Evolutionary conservation across 2,329 filamentous ascomycete species (phyloP).

Genomic region (Gnomoniopsis sp.): DNA sequence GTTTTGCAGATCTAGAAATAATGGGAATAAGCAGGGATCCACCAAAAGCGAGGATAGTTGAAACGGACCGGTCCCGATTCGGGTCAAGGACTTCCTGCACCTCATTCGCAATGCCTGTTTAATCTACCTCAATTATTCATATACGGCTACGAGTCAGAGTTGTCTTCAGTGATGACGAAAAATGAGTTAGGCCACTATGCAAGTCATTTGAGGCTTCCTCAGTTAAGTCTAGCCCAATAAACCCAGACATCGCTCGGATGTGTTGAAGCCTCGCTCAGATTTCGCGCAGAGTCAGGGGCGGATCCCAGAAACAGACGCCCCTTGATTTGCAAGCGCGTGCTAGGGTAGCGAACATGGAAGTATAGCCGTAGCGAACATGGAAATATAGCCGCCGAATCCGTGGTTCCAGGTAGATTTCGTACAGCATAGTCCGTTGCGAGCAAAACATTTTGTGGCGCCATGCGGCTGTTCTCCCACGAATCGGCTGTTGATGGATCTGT

Average conservation of each 20-base stretch:
- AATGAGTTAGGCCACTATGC: too few species aligned
- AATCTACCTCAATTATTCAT: too few species aligned
- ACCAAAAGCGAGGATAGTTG: background rate
- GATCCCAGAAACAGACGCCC: background rate
- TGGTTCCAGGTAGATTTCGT: conserved; percentile 8
- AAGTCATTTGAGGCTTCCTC: too few species aligned
- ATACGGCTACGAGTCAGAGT: too few species aligned
- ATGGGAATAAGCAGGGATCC: background rate
- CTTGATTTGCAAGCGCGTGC: background rate
- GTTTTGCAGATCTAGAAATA: background rate
- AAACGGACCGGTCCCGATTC: background rate
- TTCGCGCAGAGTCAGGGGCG: background rate
- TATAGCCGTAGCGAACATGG: background rate
- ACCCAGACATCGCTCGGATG: too few species aligned
- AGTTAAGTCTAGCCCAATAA: too few species aligned
- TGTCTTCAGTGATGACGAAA: too few species aligned
- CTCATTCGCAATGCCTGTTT: too few species aligned
- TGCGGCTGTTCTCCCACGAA: background rate
- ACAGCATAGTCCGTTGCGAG: background rate
- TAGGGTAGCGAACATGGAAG: background rate
- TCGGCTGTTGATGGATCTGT: conserved; percentile 2
- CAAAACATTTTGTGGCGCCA: background rate
- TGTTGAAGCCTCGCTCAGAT: too few species aligned
- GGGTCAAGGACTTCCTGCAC: too few species aligned
- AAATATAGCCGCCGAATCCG: conserved; percentile 4